These are phyloP conservation scores for Xerocomus potaroensis DNA, from an alignment of 768 basidiomycete genomes.

Conservation along the genomic window DNA sequence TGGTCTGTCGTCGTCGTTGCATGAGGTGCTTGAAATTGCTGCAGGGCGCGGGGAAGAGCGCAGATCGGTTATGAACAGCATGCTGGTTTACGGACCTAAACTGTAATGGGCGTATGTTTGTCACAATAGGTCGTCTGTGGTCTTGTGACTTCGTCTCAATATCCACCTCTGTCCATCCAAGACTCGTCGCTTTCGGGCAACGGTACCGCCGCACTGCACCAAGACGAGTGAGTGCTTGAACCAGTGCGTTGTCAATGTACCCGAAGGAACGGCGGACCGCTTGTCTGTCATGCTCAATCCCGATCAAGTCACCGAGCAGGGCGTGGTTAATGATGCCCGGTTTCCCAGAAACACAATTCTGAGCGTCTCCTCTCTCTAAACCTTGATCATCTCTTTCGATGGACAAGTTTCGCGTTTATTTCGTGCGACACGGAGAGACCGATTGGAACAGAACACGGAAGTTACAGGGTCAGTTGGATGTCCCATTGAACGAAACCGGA, in stretches of 20 bases:
- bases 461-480: constrained; percentile 71
- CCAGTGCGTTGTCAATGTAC: too few species aligned
- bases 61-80: constrained; percentile 13
- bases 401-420: constrained; percentile 43
- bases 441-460: constrained; percentile 54
- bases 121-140: too few species aligned
- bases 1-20: constrained; percentile 27
- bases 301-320: too few species aligned
- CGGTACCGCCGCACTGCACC: too few species aligned
- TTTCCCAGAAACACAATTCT: background rate
- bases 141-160: too few species aligned
- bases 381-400: constrained; percentile 1
- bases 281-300: too few species aligned
- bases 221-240: too few species aligned
- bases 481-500: constrained; percentile 57
- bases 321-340: background rate
- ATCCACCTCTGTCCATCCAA: too few species aligned
- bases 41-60: constrained; percentile 1
- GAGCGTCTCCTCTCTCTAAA: background rate
- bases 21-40: constrained; percentile 19
- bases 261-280: too few species aligned
- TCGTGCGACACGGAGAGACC: constrained; percentile 75
- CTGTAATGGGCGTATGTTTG: constrained; percentile 8
- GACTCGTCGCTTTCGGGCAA: too few species aligned
- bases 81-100: constrained; percentile 17